A percentile compares a stretch with the other conserved stretches of the same genome.
These are phyloP conservation scores for Eimeria falciformis DNA, from an alignment of 169 alveolate species.

Conservation along the genomic window DNA sequence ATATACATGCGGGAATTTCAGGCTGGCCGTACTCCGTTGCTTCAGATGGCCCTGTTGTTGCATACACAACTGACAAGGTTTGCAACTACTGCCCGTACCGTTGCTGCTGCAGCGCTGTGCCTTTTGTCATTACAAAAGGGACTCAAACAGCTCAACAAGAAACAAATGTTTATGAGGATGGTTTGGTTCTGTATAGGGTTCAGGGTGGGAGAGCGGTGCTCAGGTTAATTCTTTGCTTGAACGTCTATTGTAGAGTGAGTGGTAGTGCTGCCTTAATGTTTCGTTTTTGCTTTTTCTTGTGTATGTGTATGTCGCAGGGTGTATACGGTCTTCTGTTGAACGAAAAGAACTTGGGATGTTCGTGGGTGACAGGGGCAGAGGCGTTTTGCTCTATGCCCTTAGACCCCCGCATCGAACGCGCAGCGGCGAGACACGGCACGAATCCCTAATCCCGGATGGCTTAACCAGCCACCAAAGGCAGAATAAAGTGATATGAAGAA, in stretches of 20 bases:
- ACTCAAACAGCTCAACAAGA: background rate
- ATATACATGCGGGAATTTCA: background rate
- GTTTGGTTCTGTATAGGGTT: background rate
- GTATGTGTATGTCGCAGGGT: constrained; percentile 14
- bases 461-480: too few species aligned
- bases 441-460: too few species aligned
- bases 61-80: constrained; percentile 49
- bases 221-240: background rate
- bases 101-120: background rate
- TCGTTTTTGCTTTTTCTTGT: background rate
- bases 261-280: background rate
- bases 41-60: constrained; percentile 56
- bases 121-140: background rate
- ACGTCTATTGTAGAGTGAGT: background rate
- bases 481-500: too few species aligned
- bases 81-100: background rate
- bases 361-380: constrained; percentile 48
- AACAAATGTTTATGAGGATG: background rate
- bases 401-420: too few species aligned
- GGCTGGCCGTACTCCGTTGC: constrained; percentile 58
- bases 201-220: background rate
- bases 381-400: constrained; percentile 30
- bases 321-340: constrained; percentile 29
- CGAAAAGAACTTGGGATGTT: constrained; percentile 26
- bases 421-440: too few species aligned